Base-by-base conservation (phyloP, 768 basidiomycete species). In the Amanita fuliginea region DNA sequence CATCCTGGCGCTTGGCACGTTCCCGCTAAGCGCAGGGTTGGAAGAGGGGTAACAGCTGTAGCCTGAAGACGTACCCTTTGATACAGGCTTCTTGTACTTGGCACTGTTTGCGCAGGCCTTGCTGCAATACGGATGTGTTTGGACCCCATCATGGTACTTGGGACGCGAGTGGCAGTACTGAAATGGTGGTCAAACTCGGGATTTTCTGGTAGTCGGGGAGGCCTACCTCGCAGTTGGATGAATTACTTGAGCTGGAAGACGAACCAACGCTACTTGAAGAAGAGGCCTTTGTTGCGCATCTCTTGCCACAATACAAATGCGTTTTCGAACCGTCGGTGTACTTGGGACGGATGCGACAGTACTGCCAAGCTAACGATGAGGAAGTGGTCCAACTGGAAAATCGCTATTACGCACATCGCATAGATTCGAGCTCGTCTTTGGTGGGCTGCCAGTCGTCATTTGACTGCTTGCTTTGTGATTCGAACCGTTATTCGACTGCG, bases 101-200 rank as follows among this genome's bases (percentile, higher is more conserved):
- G 40, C 36, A 22, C 49, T 50, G 56, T 71, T 71, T 3, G 80
- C 79, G 55, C 81, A 83, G 8, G 77, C 71, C 56, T 78, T 83
- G 57, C 79, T 65, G 56, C 81, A 83, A 59, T 72, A 84, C 11
- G 77, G 72, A 61, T 83, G 81, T 1, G 70, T 74, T 46, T 71
- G 73, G 7, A 69, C 72, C 13, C 77, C 76, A 56, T 83, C 81
- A 16, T 66, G 68, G 54, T 75, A 73, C 55, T 80, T 83, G 35
- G 81, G 79, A 35, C 77, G 72, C 52, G 69, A 69, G 51, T 75
- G 74, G 61, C 81, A 83, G 53, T 72, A 73, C 81, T 83, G 55
- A 10, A 26, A 30, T 22, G 28, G 3, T 11, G 4, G 19, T 41
- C 24, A 30, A 32, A 18, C 24, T 22, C 16, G 13, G n/a, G 9